Conservation (phyloP, 1,284 basidiomycete genomes). For the Chalciporus sp. region DNA sequence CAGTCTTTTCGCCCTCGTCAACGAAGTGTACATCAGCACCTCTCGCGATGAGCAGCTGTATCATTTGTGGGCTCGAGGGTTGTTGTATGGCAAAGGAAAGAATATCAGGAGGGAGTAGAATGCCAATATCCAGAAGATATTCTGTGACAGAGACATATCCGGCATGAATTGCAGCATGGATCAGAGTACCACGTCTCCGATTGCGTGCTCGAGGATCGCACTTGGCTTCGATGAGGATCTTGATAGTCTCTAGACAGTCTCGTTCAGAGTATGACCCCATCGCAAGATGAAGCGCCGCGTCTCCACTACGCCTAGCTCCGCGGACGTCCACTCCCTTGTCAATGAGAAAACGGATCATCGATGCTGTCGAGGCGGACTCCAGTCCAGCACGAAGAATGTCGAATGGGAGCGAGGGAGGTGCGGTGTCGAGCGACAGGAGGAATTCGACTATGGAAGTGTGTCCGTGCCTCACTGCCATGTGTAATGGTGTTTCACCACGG, state of each 20-base stretch:
- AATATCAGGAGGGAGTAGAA: not conserved
- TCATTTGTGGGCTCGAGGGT: not conserved
- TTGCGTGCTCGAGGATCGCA: slow-evolving; percentile 5
- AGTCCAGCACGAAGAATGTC: slow-evolving; percentile 6
- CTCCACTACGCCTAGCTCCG: not conserved
- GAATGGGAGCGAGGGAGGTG: not conserved
- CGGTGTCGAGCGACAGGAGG: not conserved
- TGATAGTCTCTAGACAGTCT: not conserved
- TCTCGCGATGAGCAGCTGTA: not conserved
- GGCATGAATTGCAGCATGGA: not conserved
- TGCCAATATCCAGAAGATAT: not conserved
- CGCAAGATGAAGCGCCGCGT: slow-evolving; percentile 4
- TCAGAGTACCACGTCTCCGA: not conserved
- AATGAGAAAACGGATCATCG: not conserved
- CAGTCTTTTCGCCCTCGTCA: not conserved
- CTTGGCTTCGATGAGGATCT: slow-evolving; percentile 1
- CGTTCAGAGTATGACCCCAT: not conserved
- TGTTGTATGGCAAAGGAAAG: not conserved
- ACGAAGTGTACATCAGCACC: not conserved
- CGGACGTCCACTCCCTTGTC: slow-evolving; percentile 1
- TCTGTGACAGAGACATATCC: not conserved
- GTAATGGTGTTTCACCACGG: slow-evolving; percentile 4
- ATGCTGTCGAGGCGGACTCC: not conserved
- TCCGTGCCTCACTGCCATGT: not conserved
- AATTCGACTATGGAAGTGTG: not conserved